Percentiles rank a stretch among this genome's conserved stretches.
phyloP scores from a whole-genome alignment of 768 basidiomycete genomes.

The Kwoniella sp. region DNA sequence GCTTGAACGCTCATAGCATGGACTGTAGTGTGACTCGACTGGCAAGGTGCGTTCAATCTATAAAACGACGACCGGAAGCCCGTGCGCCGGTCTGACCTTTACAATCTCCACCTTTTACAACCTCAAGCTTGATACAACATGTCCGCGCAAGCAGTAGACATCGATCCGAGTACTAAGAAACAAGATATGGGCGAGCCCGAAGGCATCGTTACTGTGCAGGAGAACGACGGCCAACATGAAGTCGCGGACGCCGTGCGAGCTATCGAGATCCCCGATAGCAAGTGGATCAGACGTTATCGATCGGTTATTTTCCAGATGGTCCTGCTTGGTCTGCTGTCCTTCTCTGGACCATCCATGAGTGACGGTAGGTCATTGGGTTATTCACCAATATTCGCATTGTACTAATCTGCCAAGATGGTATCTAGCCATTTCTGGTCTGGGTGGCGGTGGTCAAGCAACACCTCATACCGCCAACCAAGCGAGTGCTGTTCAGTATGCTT shows the following conservation, averaged over 20 bases:
- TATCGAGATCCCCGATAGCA: conserved; percentile 8
- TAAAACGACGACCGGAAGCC: too few relatives aligned
- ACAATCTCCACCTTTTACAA: too few relatives aligned
- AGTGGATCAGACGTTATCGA: conserved; percentile 9
- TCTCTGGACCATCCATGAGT: conserved; percentile 22
- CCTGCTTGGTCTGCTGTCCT: conserved; percentile 7
- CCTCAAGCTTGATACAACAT: too few relatives aligned
- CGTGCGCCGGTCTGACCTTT: too few relatives aligned
- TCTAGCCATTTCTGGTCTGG: conserved; percentile 13
- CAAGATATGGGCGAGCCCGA: not conserved
- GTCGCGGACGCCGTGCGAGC: conserved; percentile 8
- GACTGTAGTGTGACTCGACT: too few relatives aligned
- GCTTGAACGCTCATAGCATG: too few relatives aligned
- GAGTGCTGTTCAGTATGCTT: conserved; percentile 19
- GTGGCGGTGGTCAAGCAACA: conserved; percentile 31
- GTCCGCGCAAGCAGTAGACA: not conserved
- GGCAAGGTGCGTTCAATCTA: too few relatives aligned
- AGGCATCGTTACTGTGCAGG: not conserved
- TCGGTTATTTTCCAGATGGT: conserved; percentile 8
- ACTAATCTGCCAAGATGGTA: too few relatives aligned
- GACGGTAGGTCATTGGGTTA: too few relatives aligned
- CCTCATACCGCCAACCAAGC: conserved; percentile 32
- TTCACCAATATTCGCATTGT: too few relatives aligned
- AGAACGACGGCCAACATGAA: not conserved
- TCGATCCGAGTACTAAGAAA: not conserved